Percentiles rank a stretch among this genome's conserved stretches.
Conservation (phyloP, 805 yeast genomes). For the Yarrowia keelungensis region DNA sequence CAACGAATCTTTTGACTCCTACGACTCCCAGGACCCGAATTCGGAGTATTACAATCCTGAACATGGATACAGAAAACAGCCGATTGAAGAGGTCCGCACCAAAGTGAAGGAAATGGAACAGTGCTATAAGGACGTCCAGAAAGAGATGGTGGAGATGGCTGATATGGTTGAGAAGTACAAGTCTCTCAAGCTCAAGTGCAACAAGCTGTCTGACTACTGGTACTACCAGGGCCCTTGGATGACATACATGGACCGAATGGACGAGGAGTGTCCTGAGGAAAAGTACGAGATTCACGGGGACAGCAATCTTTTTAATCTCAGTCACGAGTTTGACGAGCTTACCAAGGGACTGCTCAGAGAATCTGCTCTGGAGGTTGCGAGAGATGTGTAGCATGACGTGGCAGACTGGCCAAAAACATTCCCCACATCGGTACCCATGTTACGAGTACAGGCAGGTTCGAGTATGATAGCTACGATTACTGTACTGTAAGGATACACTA, state of each 20-base stretch:
- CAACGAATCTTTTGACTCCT: background rate
- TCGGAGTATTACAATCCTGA: conserved; percentile 4
- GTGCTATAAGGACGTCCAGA: background rate
- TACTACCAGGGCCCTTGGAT: background rate
- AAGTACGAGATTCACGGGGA: conserved; percentile 3
- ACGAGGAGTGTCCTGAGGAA: conserved; percentile 15
- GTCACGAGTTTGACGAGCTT: conserved; percentile 2
- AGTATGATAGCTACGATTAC: too few relatives aligned
- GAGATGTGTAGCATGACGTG: background rate
- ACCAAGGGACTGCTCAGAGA: background rate
- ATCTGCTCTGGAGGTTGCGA: conserved; percentile 17
- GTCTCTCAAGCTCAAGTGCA: conserved; percentile 10
- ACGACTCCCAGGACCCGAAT: background rate
- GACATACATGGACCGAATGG: conserved; percentile 14
- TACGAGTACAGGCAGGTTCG: too few relatives aligned
- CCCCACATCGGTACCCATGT: too few relatives aligned
- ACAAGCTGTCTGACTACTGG: conserved; percentile 4
- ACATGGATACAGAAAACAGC: background rate
- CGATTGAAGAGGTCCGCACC: conserved; percentile 4
- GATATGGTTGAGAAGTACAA: conserved; percentile 7
- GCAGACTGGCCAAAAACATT: too few relatives aligned
- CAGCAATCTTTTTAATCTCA: background rate
- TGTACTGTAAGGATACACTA: too few relatives aligned
- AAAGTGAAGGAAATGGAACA: background rate
- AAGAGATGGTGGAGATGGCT: background rate